phyloP scores from a whole-genome alignment of 1,284 basidiomycete species.

The Mycocalia duriaeana region DNA sequence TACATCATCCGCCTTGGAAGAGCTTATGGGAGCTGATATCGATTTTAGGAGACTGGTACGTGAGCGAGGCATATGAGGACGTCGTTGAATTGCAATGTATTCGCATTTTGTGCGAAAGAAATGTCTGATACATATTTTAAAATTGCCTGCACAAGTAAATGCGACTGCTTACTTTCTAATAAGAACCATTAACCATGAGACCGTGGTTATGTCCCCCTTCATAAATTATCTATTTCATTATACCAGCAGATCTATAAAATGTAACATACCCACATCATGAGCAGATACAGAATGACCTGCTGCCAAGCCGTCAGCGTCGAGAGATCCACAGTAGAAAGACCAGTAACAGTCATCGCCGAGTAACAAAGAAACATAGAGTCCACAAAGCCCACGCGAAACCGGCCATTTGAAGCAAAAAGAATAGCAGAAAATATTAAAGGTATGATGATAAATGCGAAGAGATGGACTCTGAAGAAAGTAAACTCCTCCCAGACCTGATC shows the following conservation, averaged over 20 bases:
- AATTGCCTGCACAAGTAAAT: background rate
- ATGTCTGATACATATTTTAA: constrained; percentile 22
- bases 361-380: constrained; percentile 63
- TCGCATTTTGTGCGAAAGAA: constrained; percentile 45
- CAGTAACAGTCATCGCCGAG: constrained; percentile 60
- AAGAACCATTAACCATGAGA: constrained; percentile 55
- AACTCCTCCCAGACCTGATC: constrained; percentile 25
- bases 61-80: constrained; percentile 9
- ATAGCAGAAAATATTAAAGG: constrained; percentile 54
- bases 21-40: constrained; percentile 30
- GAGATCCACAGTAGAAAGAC: constrained; percentile 48
- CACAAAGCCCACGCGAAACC: constrained; percentile 43
- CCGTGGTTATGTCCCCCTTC: constrained; percentile 38
- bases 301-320: constrained; percentile 51
- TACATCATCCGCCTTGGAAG: too few species aligned
- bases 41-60: constrained; percentile 23
- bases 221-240: too few species aligned
- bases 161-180: constrained; percentile 36
- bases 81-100: constrained; percentile 24
- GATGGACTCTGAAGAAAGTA: constrained; percentile 53
- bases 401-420: constrained; percentile 52
- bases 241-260: too few species aligned
- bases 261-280: constrained; percentile 43
- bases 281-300: constrained; percentile 50
- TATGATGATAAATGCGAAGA: constrained; percentile 51